Evolutionary conservation across 495 filamentous ascomycete species (phyloP).

Genomic region (Endocarpon pusillum): DNA sequence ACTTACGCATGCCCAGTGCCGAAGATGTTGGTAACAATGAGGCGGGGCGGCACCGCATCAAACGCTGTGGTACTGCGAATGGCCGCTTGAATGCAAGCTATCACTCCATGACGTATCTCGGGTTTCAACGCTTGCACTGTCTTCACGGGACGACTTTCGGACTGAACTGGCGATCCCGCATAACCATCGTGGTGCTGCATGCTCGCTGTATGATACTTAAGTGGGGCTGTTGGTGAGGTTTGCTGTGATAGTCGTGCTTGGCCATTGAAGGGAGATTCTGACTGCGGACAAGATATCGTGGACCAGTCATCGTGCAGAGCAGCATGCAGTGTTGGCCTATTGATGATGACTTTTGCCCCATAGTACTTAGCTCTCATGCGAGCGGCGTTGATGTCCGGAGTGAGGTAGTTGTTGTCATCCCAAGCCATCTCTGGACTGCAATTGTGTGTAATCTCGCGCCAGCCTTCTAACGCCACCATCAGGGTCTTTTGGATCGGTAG

Average conservation of each 20-base stretch:
- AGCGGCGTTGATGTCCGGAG: constrained; percentile 63
- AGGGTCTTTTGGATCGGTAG: constrained; percentile 5
- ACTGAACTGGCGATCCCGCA: constrained; percentile 21
- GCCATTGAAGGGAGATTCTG: constrained; percentile 15
- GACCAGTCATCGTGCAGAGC: constrained; percentile 34
- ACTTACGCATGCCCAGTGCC: constrained; percentile 95
- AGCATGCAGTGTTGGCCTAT: constrained; percentile 60
- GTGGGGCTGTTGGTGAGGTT: constrained; percentile 12
- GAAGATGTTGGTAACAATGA: constrained; percentile 84
- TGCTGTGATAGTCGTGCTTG: constrained; percentile 1
- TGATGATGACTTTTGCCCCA: constrained; percentile 78
- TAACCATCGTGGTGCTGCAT: constrained; percentile 13
- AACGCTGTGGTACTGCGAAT: constrained; percentile 78
- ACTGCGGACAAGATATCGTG: constrained; percentile 11
- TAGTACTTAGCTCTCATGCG: constrained; percentile 88
- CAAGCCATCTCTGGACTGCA: constrained; percentile 36
- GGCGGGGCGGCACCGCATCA: constrained; percentile 47
- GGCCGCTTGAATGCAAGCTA: constrained; percentile 51
- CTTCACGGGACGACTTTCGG: constrained; percentile 4
- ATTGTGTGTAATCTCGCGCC: no score
- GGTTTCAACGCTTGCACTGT: constrained; percentile 6
- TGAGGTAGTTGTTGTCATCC: constrained; percentile 47
- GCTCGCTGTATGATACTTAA: constrained; percentile 13
- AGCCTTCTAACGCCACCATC: no score
- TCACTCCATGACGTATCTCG: constrained; percentile 10